These are phyloP conservation scores for Cynara cardunculus DNA, from an alignment of 129 eudicot genomes.

Conservation along the genomic window DNA sequence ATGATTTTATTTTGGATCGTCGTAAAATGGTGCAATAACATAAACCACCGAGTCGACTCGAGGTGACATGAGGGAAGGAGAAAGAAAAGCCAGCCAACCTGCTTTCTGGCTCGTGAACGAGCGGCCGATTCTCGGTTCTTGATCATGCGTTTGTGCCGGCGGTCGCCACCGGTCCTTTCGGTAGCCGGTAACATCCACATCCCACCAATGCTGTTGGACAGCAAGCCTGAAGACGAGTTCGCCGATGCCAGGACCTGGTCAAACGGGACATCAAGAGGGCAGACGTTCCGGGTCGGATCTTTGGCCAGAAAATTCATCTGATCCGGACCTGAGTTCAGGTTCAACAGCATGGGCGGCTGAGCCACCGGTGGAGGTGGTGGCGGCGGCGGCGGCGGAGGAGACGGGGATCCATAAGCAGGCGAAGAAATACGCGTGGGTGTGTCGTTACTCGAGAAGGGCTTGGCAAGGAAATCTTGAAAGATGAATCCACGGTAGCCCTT, in stretches of 20 bases:
- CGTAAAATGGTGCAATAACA: not conserved
- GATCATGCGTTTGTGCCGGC: slow-evolving; percentile 63
- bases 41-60: slow-evolving; percentile 5
- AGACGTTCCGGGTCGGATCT: slow-evolving; percentile 15
- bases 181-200: slow-evolving; percentile 37
- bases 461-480: slow-evolving; percentile 60
- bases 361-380: slow-evolving; percentile 20
- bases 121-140: slow-evolving; percentile 86
- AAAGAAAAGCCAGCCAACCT: slow-evolving; percentile 35
- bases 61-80: not conserved
- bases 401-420: slow-evolving; percentile 9
- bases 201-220: slow-evolving; percentile 14
- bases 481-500: slow-evolving; percentile 32
- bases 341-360: slow-evolving; percentile 30
- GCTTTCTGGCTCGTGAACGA: slow-evolving; percentile 81
- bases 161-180: slow-evolving; percentile 38
- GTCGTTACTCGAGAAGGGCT: slow-evolving; percentile 36
- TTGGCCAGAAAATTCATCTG: slow-evolving; percentile 22
- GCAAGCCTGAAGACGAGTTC: slow-evolving; percentile 29
- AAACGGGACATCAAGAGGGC: slow-evolving; percentile 26
- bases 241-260: slow-evolving; percentile 38
- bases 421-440: slow-evolving; percentile 18
- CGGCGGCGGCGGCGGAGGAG: slow-evolving; percentile 26
- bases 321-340: slow-evolving; percentile 44
- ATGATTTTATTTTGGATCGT: not conserved